Evolutionary conservation across 495 filamentous ascomycete species (phyloP), one percentile per base, ranked within the genome.

Genomic region (Aspergillus incahuasiensis): DNA sequence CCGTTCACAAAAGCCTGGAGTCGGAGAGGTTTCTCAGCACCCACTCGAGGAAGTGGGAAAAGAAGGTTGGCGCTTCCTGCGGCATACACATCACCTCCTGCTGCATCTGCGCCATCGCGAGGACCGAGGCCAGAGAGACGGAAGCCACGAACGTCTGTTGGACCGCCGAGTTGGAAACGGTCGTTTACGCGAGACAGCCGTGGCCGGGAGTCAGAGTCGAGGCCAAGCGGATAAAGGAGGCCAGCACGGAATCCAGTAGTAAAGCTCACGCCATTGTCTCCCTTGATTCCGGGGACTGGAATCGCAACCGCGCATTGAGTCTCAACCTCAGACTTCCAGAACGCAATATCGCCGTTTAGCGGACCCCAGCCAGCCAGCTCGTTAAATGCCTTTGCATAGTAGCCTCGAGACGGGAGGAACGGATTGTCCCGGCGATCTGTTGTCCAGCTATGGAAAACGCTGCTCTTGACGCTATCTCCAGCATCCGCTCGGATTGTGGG

Each of bases 91-190:
- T 98, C 94, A 5, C 94, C 94, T 13, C 94, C 94, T 5, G 96
- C 83, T 3, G 91, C 82, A 70, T 97, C 94, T 12, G 67, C 57
- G 3, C 90, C 88, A 63, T 97, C 94, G 57, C 83, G 88, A 5
- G 92, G 90, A 12, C 94, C 94, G 13, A 97, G 77, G 4, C 95
- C 95, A 19, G 82, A 86, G 35, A 96, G 80, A 25, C 89, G 86
- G 79, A 97, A 98, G 5, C 92, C 94, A 48, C 94, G 87, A 25
- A 98, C 90, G 66, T 96, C 91, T 19, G 91, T 95, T 0, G 94
- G 92, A 0, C 95, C 94, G 43, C 94, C 94, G 38, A 98, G 89
- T 48, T 87, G 82, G 77, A 98, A 97, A 28, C 94, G 91, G 69
- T 98, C 94, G 70, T 92, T 96, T 59, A 96, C 80, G 22, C 89